phyloP scores from a whole-genome alignment of 768 basidiomycete species.

The Dendrothele bispora region DNA sequence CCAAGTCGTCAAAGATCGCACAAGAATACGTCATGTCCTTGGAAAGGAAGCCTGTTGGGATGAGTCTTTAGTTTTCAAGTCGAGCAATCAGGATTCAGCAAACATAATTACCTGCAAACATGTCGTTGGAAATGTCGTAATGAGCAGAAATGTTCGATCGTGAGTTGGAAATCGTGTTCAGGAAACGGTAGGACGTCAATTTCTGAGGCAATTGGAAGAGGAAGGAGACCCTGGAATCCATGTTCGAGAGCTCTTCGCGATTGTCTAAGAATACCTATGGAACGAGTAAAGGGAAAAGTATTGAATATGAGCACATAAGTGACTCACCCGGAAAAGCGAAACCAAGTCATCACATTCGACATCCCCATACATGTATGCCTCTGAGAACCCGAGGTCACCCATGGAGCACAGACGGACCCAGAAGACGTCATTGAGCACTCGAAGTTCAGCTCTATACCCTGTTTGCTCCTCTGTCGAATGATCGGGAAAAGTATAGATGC shows the following conservation, averaged over 20 bases:
- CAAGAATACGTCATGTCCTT: constrained; percentile 82
- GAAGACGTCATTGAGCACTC: constrained; percentile 52
- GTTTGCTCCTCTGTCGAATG: constrained; percentile 15
- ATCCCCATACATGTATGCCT: constrained; percentile 80
- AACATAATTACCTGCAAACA: constrained; percentile 56
- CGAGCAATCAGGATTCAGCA: not conserved
- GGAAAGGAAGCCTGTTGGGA: constrained; percentile 50
- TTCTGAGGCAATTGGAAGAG: constrained; percentile 56
- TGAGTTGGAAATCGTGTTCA: constrained; percentile 65
- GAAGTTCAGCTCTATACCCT: constrained; percentile 40
- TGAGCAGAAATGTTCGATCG: constrained; percentile 72
- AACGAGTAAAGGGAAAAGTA: not conserved
- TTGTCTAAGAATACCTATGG: constrained; percentile 69
- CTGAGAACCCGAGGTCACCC: constrained; percentile 72
- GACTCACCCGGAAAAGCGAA: constrained; percentile 55
- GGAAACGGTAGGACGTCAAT: constrained; percentile 60
- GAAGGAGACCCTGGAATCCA: constrained; percentile 52
- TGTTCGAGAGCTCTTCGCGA: constrained; percentile 44
- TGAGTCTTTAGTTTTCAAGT: no score
- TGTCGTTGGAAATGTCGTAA: constrained; percentile 77
- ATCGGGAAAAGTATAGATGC: constrained; percentile 45
- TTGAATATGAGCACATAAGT: not conserved
- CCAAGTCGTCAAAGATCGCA: constrained; percentile 65
- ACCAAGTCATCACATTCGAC: constrained; percentile 68
- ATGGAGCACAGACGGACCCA: constrained; percentile 59